phyloP scores from a whole-genome alignment of 306 rosid species.

The apple (Malus domestica) region ASM211411v1 NC_041801.1:4565501-4566000 shows the following conservation, averaged over 20 bases:
- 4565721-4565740: neutral
- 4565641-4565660: neutral
- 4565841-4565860: constrained; percentile 93
- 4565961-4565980: neutral
- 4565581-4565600: neutral
- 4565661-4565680: neutral
- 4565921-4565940: neutral
- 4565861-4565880: constrained; percentile 55
- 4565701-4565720: neutral
- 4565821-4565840: constrained; percentile 93
- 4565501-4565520: constrained; percentile 76
- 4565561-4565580: neutral
- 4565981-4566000: neutral
- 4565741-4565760: neutral
- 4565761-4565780: constrained; percentile 50
- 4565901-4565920: constrained; percentile 26
- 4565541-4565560: constrained; percentile 50
- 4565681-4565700: neutral
- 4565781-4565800: constrained; percentile 47
- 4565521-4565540: constrained; percentile 71
- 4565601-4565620: neutral
- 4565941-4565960: neutral
- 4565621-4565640: neutral
- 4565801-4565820: constrained; percentile 40
- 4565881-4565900: constrained; percentile 47